These are phyloP conservation scores for Kodamaea anthophila DNA, from an alignment of 1,139 yeast species.

Conservation along the genomic window DNA sequence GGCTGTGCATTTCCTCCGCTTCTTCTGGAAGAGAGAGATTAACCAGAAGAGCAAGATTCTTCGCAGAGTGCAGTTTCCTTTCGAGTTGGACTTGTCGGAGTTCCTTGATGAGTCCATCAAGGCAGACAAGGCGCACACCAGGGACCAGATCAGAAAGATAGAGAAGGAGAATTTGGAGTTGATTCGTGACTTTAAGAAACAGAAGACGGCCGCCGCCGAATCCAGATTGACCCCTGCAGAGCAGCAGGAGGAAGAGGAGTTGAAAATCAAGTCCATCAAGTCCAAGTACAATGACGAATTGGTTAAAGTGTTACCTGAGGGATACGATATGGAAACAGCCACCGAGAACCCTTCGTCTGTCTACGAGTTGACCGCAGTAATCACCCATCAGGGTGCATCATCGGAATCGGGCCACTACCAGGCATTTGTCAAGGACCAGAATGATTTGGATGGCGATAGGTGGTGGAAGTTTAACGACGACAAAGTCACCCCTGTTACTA, in stretches of 20 bases:
- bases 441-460: conserved; percentile 55
- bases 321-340: conserved; percentile 26
- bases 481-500: conserved; percentile 69
- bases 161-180: conserved; percentile 74
- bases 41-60: conserved; percentile 86
- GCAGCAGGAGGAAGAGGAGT: conserved; percentile 42
- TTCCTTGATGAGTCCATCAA: conserved; percentile 73
- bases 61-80: conserved; percentile 91
- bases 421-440: conserved; percentile 70
- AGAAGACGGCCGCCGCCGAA: conserved; percentile 40
- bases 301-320: conserved; percentile 31
- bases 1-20: conserved; percentile 88
- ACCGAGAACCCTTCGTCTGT: conserved; percentile 86
- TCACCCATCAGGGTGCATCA: conserved; percentile 91
- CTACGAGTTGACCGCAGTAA: conserved; percentile 74
- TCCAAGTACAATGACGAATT: conserved; percentile 42
- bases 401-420: conserved; percentile 98
- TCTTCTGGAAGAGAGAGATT: conserved; percentile 92
- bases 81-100: conserved; percentile 83
- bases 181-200: conserved; percentile 68
- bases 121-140: conserved; percentile 56
- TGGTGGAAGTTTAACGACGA: conserved; percentile 98
- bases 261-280: conserved; percentile 41
- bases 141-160: conserved; percentile 73
- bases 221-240: conserved; percentile 29